Evolutionary conservation across 2,329 filamentous ascomycete species (phyloP), one percentile per base, ranked within the genome.

Genomic region (Ophiocordyceps sinensis): DNA sequence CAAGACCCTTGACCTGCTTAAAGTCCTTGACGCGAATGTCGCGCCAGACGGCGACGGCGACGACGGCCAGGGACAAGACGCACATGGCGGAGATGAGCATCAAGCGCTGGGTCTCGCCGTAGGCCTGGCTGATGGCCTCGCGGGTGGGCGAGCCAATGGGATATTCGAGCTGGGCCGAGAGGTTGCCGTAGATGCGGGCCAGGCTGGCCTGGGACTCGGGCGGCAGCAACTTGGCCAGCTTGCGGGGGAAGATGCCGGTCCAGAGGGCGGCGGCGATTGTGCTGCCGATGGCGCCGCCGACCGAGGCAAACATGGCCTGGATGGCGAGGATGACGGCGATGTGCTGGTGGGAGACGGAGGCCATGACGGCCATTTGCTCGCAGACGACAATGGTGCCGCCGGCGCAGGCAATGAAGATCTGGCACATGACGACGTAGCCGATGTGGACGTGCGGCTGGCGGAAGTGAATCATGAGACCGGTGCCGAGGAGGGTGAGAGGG

Each of bases 401-500:
- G 3, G 52, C 51, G 4, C 42, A 48, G n/a, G 58, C 52, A 41
- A 60, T 56, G 46, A 63, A 58, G 38, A 64, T 53, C 43, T 63
- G 56, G 44, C 58, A 60, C 56, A 64, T 61, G 43, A 63, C 49
- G 29, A 59, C 52, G 45, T 19, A 71, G 4, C 68, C 61, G 19
- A 75, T 60, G 23, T 66, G 64, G 37, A 60, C 62, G 35, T 67
- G 61, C 36, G 72, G 67, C 43, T 66, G 63, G 19, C 75, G 71
- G 58, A 71, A 77, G 28, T 71, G 53, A 45, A 78, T 67, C 72
- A 79, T 76, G 31, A 78, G 57, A 3, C 71, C 63, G 4, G 73
- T 58, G 1, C 71, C 73, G 2, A 70, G 54, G 28, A 76, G 68
- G 45, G 69, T 73, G 9, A 77, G 48, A 1, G 73, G 73, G 2